Conservation (phyloP, 345 rosid genomes). For the Microthlaspi erraticum region DNA sequence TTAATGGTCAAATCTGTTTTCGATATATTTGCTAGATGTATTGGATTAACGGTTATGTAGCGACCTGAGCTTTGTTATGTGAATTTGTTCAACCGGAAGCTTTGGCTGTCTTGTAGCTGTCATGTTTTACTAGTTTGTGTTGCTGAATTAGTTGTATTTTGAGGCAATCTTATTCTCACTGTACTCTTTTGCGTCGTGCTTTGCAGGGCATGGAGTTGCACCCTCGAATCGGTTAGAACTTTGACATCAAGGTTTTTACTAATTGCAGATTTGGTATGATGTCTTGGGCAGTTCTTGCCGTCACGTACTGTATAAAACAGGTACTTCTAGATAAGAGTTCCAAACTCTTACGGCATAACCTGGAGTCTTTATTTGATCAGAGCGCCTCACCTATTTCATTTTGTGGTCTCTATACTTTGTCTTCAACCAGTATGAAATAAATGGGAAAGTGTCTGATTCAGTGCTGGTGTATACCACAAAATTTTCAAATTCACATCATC, state of each 20-base stretch:
- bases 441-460: conserved; percentile 85
- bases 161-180: conserved; percentile 22
- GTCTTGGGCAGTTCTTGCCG: conserved; percentile 99
- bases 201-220: conserved; percentile 97
- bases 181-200: conserved; percentile 29
- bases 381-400: conserved; percentile 9
- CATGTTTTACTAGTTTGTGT: no score
- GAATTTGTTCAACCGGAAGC: no score
- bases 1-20: no score
- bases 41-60: no score
- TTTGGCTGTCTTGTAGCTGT: no score
- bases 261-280: conserved; percentile 99
- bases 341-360: conserved; percentile 3
- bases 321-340: conserved; percentile 46
- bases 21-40: no score
- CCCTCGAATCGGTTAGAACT: conserved; percentile 98
- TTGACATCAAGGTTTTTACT: conserved; percentile 94
- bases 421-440: conserved; percentile 73
- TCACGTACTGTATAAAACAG: conserved; percentile 98
- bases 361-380: conserved; percentile 19
- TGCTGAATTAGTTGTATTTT: no score
- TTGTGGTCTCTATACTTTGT: conserved; percentile 30
- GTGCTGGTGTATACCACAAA: conserved; percentile 93
- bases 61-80: no score
- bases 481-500: conserved; percentile 50